These are phyloP conservation scores for Naganishia liquefaciens DNA, from an alignment of 1,284 basidiomycete species.

Conservation along the genomic window DNA sequence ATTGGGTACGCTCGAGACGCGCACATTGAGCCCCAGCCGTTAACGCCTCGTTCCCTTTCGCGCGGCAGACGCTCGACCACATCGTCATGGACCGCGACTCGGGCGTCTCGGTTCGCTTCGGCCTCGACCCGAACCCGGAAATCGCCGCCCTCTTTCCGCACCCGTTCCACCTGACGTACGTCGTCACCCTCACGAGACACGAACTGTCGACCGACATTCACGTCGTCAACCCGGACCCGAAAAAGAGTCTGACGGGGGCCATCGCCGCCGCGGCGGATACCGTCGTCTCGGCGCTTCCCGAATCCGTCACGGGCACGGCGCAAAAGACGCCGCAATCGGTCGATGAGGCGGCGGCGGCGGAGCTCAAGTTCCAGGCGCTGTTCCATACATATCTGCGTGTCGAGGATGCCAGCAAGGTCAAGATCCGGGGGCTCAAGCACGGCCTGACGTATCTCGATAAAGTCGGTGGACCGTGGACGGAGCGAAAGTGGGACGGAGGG, in stretches of 20 bases:
- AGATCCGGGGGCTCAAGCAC: conserved; percentile 51
- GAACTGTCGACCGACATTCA: conserved; percentile 76
- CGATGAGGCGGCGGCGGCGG: conserved; percentile 32
- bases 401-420: conserved; percentile 56
- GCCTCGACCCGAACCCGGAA: conserved; percentile 62
- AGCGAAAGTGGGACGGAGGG: conserved; percentile 41
- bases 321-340: not conserved
- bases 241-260: conserved; percentile 51
- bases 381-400: conserved; percentile 84
- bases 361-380: conserved; percentile 78
- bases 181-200: conserved; percentile 73
- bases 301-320: not conserved
- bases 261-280: conserved; percentile 25
- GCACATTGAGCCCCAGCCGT: not conserved
- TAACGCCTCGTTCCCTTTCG: not conserved
- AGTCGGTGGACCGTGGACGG: conserved; percentile 42
- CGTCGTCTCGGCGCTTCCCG: conserved; percentile 30
- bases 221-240: conserved; percentile 67
- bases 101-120: conserved; percentile 71
- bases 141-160: conserved; percentile 64
- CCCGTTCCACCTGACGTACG: conserved; percentile 70
- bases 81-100: conserved; percentile 68
- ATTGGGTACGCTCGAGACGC: conserved; percentile 57
- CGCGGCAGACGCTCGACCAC: conserved; percentile 57
- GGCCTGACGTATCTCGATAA: conserved; percentile 74